phyloP scores from a whole-genome alignment of 2,329 filamentous ascomycete species.

The Nothopassalora personata region DNA sequence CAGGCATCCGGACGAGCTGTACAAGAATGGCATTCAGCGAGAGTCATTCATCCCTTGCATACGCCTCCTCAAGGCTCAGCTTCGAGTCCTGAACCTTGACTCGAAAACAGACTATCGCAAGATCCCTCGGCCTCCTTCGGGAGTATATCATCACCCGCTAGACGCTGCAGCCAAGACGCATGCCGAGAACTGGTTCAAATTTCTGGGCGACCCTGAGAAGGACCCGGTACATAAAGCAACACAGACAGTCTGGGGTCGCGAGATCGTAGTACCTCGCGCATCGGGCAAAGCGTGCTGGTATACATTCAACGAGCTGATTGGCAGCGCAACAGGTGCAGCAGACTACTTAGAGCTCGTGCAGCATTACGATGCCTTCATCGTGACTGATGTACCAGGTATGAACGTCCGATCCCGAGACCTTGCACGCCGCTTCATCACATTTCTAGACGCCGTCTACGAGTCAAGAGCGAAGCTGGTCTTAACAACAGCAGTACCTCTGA shows the following conservation, averaged over 20 bases:
- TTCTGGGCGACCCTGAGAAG: conserved; percentile 75
- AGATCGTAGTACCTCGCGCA: conserved; percentile 80
- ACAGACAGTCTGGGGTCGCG: conserved; percentile 86
- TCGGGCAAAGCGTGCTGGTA: conserved; percentile 87
- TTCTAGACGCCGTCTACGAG: conserved; percentile 95
- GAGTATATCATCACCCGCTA: conserved; percentile 87
- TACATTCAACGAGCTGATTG: conserved; percentile 87
- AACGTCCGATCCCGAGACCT: conserved; percentile 78
- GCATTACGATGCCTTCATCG: conserved; percentile 85
- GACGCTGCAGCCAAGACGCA: conserved; percentile 72
- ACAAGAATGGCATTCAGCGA: conserved; percentile 96
- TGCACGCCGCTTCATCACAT: conserved; percentile 90
- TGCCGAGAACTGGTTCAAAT: conserved; percentile 91
- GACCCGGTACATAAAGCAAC: conserved; percentile 71
- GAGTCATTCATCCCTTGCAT: conserved; percentile 95
- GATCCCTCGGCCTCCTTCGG: conserved; percentile 85
- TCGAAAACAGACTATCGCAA: conserved; percentile 96
- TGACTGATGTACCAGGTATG: conserved; percentile 70
- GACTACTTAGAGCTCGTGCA: conserved; percentile 91
- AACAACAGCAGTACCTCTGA: conserved; percentile 78
- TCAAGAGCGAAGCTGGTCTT: conserved; percentile 88
- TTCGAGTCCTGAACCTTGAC: conserved; percentile 90
- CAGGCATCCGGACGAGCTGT: conserved; percentile 90
- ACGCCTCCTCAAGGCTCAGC: conserved; percentile 74
- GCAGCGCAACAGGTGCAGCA: conserved; percentile 79